phyloP scores from a whole-genome alignment of 164 flowering plant genomes.

The Magnolia changhungtana region DNA sequence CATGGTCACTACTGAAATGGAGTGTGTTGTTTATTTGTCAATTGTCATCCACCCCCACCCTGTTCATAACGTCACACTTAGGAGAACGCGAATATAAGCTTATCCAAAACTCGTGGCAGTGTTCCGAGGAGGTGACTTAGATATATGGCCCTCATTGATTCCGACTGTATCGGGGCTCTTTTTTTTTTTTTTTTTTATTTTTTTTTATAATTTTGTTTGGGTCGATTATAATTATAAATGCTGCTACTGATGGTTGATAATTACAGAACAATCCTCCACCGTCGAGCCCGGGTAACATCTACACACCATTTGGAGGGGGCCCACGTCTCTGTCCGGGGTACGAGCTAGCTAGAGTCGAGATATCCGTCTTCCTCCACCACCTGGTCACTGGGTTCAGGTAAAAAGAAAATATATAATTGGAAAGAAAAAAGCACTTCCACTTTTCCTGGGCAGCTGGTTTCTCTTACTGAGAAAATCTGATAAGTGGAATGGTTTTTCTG shows the following conservation, averaged over 20 bases:
- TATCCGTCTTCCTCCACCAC: slow-evolving; percentile 88
- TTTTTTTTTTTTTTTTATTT: too few relatives aligned
- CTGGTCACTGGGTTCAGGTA: slow-evolving; percentile 77
- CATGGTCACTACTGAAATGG: too few relatives aligned
- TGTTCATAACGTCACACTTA: too few relatives aligned
- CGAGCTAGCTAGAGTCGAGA: slow-evolving; percentile 80
- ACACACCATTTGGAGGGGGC: slow-evolving; percentile 93
- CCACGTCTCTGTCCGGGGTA: slow-evolving; percentile 90
- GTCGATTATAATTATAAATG: neutral
- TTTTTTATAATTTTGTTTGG: too few relatives aligned
- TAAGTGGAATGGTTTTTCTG: neutral
- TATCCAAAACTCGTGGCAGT: too few relatives aligned
- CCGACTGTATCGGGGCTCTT: too few relatives aligned
- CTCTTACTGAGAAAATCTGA: neutral
- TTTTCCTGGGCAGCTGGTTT: neutral
- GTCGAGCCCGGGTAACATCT: slow-evolving; percentile 38
- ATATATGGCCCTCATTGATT: neutral
- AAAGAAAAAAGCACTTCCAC: neutral
- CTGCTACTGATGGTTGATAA: neutral
- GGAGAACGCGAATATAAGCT: too few relatives aligned
- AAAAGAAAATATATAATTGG: neutral
- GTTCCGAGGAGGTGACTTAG: neutral
- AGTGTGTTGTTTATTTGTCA: too few relatives aligned
- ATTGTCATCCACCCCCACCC: too few relatives aligned
- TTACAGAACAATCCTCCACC: slow-evolving; percentile 41